Evolutionary conservation across 1,284 basidiomycete species (phyloP), one percentile per base, ranked within the genome.

Genomic region (Moesziomyces antarcticus): DNA sequence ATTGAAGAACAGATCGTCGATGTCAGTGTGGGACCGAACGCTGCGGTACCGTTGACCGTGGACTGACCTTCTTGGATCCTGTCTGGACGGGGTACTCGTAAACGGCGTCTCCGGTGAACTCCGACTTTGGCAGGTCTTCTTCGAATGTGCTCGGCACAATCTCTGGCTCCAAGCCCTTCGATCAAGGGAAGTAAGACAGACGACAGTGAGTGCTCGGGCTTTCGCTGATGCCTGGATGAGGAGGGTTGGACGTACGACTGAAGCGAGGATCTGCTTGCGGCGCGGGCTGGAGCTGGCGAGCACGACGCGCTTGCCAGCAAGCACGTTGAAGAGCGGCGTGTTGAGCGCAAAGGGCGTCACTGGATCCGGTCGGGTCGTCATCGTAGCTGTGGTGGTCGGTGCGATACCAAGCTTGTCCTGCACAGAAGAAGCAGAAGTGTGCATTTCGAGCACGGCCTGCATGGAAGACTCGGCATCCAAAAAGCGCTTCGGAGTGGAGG

Each of bases 61-160:
- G 13, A 55, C 70, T 41, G 4, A 64, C 70, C 87, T 97, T 98
- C 74, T 95, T 91, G 2, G 90, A 90, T 2, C 93, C 93, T 0
- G 94, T 98, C 9, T 94, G 90, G 6, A 97, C 92, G 0, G 95
- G 93, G 83, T 99, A 98, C 82, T 97, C 93, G 63, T 93, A 92
- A 18, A 76, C 72, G 4, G 92, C 88, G 69, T 92, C 89, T 25
- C 89, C 89, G 62, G 91, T 79, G 63, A 86, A 98, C 3, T 88
- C 88, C 20, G 85, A 85, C 50, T 91, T 87, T 0, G 89, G 87
- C 16, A 98, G 86, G 79, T 95, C 87, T 84, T 98, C 96, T 41
- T 89, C 88, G 74, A 98, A 98, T 0, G 88, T 92, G 3, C 94
- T 96, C 0, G 94, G 92, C 0, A 97, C 87, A 61, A 97, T 88